Evolutionary conservation across 148 eudicot genomes (phyloP).

Genomic region (Polygonum maritimum): DNA sequence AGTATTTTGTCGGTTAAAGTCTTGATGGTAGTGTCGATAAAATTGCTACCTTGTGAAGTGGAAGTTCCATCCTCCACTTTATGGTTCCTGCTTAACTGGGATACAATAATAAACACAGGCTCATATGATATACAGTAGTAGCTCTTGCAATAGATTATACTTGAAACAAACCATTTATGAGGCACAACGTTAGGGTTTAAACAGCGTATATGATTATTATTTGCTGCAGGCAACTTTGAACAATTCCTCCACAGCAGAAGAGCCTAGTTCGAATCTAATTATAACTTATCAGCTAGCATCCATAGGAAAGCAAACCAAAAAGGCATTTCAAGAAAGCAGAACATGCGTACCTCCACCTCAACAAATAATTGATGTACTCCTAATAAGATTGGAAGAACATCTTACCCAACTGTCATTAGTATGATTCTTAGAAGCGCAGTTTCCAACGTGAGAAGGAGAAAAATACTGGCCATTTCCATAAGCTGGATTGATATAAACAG

Average conservation of each 20-base stretch:
- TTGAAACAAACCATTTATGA: background rate
- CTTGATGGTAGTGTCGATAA: background rate
- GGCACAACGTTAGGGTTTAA: background rate
- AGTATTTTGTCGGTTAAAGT: background rate
- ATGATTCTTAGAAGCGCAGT: constrained; percentile 17
- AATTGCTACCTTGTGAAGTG: constrained; percentile 40
- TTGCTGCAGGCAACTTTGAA: background rate
- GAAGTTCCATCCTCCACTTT: constrained; percentile 25
- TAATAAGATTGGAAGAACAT: background rate
- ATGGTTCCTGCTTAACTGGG: constrained; percentile 35
- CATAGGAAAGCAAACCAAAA: background rate
- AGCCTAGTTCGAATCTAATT: background rate
- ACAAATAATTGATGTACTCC: background rate
- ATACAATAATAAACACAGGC: background rate
- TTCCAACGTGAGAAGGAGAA: constrained; percentile 11
- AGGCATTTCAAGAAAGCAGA: background rate
- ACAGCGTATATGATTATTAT: background rate
- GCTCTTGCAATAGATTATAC: background rate
- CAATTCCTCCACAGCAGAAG: background rate
- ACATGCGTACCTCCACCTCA: background rate
- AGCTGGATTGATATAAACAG: constrained; percentile 22
- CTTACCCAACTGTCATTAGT: constrained; percentile 36
- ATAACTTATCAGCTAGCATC: background rate
- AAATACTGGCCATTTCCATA: constrained; percentile 17
- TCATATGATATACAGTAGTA: background rate